These are phyloP conservation scores for Protomyces lactucae-debilis DNA, from an alignment of 1,139 yeast species.

Conservation along the genomic window DNA sequence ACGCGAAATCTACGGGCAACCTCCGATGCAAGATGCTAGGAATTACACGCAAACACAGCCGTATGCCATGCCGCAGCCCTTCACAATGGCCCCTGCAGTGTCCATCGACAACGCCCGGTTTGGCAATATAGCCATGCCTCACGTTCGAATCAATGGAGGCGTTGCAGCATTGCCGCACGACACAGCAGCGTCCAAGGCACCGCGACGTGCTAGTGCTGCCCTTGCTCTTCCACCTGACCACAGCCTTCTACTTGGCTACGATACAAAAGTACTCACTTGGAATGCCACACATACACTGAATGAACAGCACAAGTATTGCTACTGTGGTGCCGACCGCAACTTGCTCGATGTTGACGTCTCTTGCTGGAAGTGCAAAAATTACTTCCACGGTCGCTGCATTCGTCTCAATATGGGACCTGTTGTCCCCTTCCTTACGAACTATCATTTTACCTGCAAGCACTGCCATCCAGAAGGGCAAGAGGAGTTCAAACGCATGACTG, in stretches of 20 bases:
- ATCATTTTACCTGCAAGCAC: conserved; percentile 24
- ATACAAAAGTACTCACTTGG: conserved; percentile 19
- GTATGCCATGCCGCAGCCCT: neutral
- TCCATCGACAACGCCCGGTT: neutral
- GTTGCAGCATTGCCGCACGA: neutral
- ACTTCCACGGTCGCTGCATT: conserved; percentile 29
- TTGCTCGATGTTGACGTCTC: conserved; percentile 26
- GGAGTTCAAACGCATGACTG: conserved; percentile 18
- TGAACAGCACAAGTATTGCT: conserved; percentile 27
- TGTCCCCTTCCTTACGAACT: conserved; percentile 29
- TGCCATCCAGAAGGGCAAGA: conserved; percentile 22
- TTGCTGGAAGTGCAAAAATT: conserved; percentile 26
- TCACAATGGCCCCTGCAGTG: neutral
- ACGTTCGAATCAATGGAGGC: no score
- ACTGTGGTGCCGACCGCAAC: conserved; percentile 29
- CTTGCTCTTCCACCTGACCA: neutral
- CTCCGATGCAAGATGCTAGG: neutral
- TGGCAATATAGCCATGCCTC: no score
- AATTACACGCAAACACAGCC: neutral
- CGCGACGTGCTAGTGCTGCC: neutral
- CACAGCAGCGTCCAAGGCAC: neutral
- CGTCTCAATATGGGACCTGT: conserved; percentile 23
- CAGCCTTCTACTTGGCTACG: conserved; percentile 7
- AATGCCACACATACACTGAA: conserved; percentile 28
- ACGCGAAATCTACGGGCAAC: neutral